These are phyloP conservation scores for Boletus barrowsii DNA, from an alignment of 768 basidiomycete species.

Conservation along the genomic window DNA sequence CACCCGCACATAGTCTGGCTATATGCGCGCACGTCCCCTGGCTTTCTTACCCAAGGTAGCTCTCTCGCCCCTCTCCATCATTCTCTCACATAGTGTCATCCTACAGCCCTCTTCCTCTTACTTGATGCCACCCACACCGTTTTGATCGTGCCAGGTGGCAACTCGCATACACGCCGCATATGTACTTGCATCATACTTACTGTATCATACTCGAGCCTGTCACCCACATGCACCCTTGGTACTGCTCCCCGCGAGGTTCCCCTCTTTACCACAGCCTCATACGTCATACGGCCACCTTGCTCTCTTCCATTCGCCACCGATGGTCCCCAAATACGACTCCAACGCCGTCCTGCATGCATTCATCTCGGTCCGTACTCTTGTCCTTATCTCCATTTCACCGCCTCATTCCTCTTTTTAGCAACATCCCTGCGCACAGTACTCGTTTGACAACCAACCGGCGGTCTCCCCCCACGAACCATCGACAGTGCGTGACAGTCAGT, in stretches of 20 bases:
- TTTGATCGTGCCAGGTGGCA: constrained; percentile 7
- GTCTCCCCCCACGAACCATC: constrained; percentile 29
- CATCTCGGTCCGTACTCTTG: constrained; percentile 36
- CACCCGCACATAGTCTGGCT: constrained; percentile 9
- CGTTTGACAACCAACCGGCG: constrained; percentile 58
- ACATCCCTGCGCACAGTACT: constrained; percentile 47
- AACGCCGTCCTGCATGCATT: constrained; percentile 40
- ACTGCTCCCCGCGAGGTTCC: constrained; percentile 1
- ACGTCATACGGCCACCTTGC: constrained; percentile 22
- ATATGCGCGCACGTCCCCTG: constrained; percentile 1
- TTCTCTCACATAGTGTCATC: constrained; percentile 18
- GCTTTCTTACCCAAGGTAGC: constrained; percentile 8
- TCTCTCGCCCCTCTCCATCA: not conserved
- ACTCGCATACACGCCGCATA: constrained; percentile 19
- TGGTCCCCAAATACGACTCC: constrained; percentile 17
- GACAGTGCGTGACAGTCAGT: constrained; percentile 58
- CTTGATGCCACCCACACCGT: constrained; percentile 5
- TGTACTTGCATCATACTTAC: constrained; percentile 27
- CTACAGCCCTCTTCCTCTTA: constrained; percentile 5
- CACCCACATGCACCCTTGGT: constrained; percentile 14
- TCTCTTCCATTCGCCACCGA: constrained; percentile 18
- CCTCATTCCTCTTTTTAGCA: constrained; percentile 6
- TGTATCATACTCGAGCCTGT: constrained; percentile 23
- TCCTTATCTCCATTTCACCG: not conserved
- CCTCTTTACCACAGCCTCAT: constrained; percentile 14